Evolutionary conservation across 345 rosid species (phyloP), one percentile per base, ranked within the genome.

Genomic region (Eutrema japonicum): DNA sequence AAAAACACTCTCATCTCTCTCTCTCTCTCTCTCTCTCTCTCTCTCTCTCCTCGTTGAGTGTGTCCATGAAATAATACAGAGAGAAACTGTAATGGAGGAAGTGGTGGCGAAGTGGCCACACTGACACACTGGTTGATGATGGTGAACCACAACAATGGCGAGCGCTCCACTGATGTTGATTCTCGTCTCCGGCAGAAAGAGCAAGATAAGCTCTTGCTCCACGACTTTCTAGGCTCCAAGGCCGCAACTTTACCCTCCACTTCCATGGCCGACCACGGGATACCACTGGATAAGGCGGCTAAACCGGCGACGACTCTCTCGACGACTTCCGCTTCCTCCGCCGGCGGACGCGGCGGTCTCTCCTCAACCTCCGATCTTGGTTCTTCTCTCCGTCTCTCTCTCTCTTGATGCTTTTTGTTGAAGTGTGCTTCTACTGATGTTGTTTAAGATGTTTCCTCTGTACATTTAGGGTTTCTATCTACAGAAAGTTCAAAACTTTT

Each of bases 301-400:
- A 61, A 53, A 63, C n/a, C 82, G 11, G 81, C 71, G 66, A 81
- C 79, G 49, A 80, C 88, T 8, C 83, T 80, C 11, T 80, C 89
- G 0, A 78, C 86, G 36, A 80, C 93, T 14, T 71, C 83, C 4
- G 84, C 81, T 60, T 84, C 87, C 41, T 84, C 92, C 11, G 85
- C 83, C 40, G 91, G 84, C 16, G 91, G 82, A 53, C 85, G 82
- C 12, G 87, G 81, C 0, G 87, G 87, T 73, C 80, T 86, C 72
- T 93, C 98, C 66, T 75, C 96, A 48, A 74, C 88, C 79, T 89
- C 98, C 74, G 98, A 94, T 94, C 89, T 88, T 30, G 95, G 85
- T 68, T 88, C 87, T 55, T 86, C 88, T 92, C 62, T 68, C 79
- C 54, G 14, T 67, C 64, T 68, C 79, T 64, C 27, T 67, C 64